Evolutionary conservation across 2,329 filamentous ascomycete species (phyloP).

Genomic region (Aspergillus sojae): DNA sequence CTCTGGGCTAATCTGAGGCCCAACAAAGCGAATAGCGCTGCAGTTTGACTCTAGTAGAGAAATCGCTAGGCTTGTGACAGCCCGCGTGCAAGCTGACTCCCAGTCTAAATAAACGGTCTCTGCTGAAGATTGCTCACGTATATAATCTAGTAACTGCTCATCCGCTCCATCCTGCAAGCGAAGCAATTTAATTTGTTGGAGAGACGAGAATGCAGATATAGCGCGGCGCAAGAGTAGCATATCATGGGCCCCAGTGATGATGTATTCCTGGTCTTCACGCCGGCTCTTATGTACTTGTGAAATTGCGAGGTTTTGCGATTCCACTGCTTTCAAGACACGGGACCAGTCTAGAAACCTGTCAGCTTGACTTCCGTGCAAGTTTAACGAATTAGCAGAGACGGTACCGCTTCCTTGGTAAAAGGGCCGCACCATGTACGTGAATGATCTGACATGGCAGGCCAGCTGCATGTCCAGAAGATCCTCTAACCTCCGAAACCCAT

Average conservation of each 20-base stretch:
- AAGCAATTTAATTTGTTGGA: conserved; percentile 67
- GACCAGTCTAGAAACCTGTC: conserved; percentile 34
- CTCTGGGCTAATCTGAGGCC: conserved; percentile 64
- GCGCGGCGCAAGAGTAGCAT: conserved; percentile 56
- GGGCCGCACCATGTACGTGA: conserved; percentile 46
- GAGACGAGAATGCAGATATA: conserved; percentile 59
- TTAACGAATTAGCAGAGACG: conserved; percentile 20
- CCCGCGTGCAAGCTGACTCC: conserved; percentile 65
- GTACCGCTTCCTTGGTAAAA: conserved; percentile 45
- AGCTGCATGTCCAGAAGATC: conserved; percentile 40
- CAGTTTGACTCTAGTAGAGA: conserved; percentile 61
- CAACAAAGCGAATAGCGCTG: conserved; percentile 62
- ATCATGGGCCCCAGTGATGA: conserved; percentile 57
- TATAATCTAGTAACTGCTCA: conserved; percentile 54
- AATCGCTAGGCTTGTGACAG: conserved; percentile 59
- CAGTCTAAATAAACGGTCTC: conserved; percentile 59
- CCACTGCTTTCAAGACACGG: conserved; percentile 25
- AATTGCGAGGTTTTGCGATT: conserved; percentile 22
- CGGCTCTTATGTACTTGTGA: conserved; percentile 34
- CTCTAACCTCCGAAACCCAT: conserved; percentile 37
- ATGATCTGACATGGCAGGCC: conserved; percentile 39
- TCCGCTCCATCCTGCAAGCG: conserved; percentile 64
- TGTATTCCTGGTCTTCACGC: conserved; percentile 43
- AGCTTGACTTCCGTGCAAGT: conserved; percentile 19
- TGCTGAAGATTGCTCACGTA: conserved; percentile 50